Conservation (phyloP, 108 stramenopile species). For the Skeletonema grethae region DNA sequence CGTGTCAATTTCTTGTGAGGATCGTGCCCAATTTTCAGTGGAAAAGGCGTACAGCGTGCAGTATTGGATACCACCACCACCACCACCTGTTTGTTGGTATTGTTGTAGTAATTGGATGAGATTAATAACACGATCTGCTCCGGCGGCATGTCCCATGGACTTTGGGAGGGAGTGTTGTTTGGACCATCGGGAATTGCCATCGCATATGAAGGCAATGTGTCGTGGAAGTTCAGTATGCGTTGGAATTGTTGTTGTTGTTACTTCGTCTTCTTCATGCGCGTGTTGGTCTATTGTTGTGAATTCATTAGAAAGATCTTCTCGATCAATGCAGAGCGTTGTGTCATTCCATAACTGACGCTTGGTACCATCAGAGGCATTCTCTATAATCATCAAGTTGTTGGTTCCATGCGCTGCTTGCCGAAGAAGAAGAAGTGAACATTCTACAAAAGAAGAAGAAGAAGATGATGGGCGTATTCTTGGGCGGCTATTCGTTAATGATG, state of each 20-base stretch:
- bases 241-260: neutral
- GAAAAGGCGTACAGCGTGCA: slow-evolving; percentile 90
- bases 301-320: neutral
- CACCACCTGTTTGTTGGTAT: neutral
- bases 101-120: slow-evolving; percentile 36
- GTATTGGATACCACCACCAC: slow-evolving; percentile 48
- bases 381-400: neutral
- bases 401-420: neutral
- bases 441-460: too few relatives aligned
- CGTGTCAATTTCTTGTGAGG: slow-evolving; percentile 58
- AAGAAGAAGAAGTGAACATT: too few relatives aligned
- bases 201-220: slow-evolving; percentile 83
- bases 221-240: slow-evolving; percentile 31
- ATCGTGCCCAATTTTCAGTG: slow-evolving; percentile 92
- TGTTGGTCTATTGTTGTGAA: slow-evolving; percentile 3
- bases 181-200: slow-evolving; percentile 86
- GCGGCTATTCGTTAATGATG: too few relatives aligned
- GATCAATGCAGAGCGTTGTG: neutral
- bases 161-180: slow-evolving; percentile 37
- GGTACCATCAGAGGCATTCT: neutral
- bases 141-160: slow-evolving; percentile 57
- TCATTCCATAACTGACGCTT: neutral
- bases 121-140: slow-evolving; percentile 62
- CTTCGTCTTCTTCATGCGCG: neutral
- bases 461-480: too few relatives aligned